Conservation (phyloP, 2,329 filamentous ascomycete genomes). For the Raffaelea deltoideospora region DNA sequence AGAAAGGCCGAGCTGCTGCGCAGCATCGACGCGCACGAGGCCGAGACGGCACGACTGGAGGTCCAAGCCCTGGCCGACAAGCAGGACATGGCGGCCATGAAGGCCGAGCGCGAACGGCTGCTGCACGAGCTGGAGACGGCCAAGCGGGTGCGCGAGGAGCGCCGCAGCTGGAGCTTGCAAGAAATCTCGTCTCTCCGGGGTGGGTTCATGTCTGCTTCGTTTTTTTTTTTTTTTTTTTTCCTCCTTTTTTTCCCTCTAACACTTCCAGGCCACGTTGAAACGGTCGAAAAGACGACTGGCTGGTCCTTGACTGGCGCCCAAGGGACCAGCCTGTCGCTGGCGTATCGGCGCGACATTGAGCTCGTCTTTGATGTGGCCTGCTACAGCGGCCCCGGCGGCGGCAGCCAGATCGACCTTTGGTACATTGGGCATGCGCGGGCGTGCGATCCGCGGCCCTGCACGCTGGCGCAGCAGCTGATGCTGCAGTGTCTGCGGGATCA, state of each 20-base stretch:
- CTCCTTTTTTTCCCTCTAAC: neutral
- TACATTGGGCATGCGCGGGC: conserved; percentile 49
- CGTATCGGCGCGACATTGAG: conserved; percentile 56
- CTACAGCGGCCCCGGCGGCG: conserved; percentile 32
- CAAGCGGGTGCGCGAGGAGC: conserved; percentile 73
- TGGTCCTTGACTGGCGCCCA: conserved; percentile 57
- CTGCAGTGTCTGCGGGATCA: conserved; percentile 56
- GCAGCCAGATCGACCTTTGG: conserved; percentile 42
- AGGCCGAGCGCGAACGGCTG: conserved; percentile 53
- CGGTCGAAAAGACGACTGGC: conserved; percentile 49
- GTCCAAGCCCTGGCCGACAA: conserved; percentile 54
- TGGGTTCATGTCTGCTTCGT: conserved; percentile 21
- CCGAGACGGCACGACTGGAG: conserved; percentile 50
- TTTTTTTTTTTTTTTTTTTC: conserved; percentile 1
- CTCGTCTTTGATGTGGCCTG: conserved; percentile 54
- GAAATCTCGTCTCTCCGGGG: conserved; percentile 72
- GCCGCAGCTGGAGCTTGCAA: conserved; percentile 70
- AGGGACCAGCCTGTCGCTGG: conserved; percentile 53
- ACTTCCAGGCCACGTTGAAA: conserved; percentile 42
- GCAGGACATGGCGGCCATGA: conserved; percentile 43
- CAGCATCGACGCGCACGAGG: conserved; percentile 55
- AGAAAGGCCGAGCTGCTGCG: conserved; percentile 48
- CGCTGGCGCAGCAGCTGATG: conserved; percentile 59
- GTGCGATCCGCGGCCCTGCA: conserved; percentile 36
- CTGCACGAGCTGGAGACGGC: conserved; percentile 65